phyloP scores from a whole-genome alignment of 805 yeast genomes.

The Lachancea fermentati region DNA sequence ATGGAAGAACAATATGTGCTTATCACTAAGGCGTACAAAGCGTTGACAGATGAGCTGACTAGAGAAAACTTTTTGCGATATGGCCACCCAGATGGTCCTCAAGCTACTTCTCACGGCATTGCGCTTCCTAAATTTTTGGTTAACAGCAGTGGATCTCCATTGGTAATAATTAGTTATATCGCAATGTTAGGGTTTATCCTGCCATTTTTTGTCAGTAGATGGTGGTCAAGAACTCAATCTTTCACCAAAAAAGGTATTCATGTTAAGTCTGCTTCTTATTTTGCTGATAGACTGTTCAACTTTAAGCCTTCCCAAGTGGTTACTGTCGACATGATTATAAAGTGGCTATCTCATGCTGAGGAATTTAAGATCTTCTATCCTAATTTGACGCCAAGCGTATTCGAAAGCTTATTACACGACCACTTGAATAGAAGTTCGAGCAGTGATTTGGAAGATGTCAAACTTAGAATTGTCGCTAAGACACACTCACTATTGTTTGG shows the following conservation, averaged over 20 bases:
- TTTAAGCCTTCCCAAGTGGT: conserved; percentile 61
- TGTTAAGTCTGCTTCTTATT: conserved; percentile 73
- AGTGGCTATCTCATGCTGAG: conserved; percentile 56
- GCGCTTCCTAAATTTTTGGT: conserved; percentile 90
- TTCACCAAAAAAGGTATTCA: conserved; percentile 80
- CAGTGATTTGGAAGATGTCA: conserved; percentile 34
- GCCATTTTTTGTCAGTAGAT: conserved; percentile 73
- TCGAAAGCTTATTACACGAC: conserved; percentile 46
- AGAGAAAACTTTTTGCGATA: conserved; percentile 76
- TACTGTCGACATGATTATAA: conserved; percentile 50
- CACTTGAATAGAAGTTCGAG: conserved; percentile 50
- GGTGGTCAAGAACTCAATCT: conserved; percentile 85
- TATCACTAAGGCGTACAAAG: conserved; percentile 88
- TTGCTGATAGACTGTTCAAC: conserved; percentile 68
- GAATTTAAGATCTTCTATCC: conserved; percentile 51
- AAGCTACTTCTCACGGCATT: conserved; percentile 83
- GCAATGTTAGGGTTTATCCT: conserved; percentile 67
- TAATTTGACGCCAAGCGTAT: conserved; percentile 40
- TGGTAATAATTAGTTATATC: conserved; percentile 58
- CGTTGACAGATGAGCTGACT: conserved; percentile 84
- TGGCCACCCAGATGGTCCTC: conserved; percentile 99
- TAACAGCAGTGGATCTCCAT: conserved; percentile 69
- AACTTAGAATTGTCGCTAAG: conserved; percentile 53
- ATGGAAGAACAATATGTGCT: conserved; percentile 74
- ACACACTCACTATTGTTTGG: conserved; percentile 65